These are phyloP conservation scores for Tetraselmis chui DNA, from an alignment of 139 green algal genomes.

Conservation along the genomic window DNA sequence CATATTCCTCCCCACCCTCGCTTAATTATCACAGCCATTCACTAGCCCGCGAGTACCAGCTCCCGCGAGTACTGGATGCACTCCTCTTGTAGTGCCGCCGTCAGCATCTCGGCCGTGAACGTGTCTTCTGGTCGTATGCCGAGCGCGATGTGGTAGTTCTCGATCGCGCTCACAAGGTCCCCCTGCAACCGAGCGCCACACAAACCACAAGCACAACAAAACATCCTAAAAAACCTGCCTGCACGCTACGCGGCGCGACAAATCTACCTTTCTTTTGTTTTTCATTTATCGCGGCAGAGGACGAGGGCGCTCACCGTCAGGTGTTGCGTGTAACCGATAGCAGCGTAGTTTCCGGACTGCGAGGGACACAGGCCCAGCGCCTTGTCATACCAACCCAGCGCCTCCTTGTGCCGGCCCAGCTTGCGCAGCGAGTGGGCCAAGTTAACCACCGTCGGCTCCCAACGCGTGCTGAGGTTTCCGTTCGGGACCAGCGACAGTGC, in stretches of 20 bases:
- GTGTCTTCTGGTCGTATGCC: constrained; percentile 64
- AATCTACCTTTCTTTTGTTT: constrained; percentile 11
- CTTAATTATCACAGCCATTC: too few relatives aligned
- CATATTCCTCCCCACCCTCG: too few relatives aligned
- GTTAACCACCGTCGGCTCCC: constrained; percentile 78
- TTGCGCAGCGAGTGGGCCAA: constrained; percentile 85
- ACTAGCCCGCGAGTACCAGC: too few relatives aligned
- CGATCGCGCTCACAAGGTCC: constrained; percentile 53
- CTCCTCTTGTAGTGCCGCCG: constrained; percentile 52
- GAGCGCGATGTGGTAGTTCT: constrained; percentile 84
- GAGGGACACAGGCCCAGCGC: constrained; percentile 54
- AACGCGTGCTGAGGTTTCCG: constrained; percentile 28
- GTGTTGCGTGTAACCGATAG: constrained; percentile 74
- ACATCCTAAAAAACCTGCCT: background rate
- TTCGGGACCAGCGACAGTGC: constrained; percentile 30
- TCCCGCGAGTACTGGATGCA: background rate
- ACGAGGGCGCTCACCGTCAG: too few relatives aligned
- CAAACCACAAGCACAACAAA: background rate
- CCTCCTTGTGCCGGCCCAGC: constrained; percentile 40
- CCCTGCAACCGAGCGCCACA: constrained; percentile 20
- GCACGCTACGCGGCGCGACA: background rate
- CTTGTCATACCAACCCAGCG: constrained; percentile 42
- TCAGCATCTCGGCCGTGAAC: constrained; percentile 76
- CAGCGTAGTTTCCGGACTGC: constrained; percentile 57
- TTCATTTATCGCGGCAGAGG: too few relatives aligned